A percentile compares a stretch with the other conserved stretches of the same genome.
phyloP scores from a whole-genome alignment of 805 yeast species.

The Sugiyamaella smithiae region DNA sequence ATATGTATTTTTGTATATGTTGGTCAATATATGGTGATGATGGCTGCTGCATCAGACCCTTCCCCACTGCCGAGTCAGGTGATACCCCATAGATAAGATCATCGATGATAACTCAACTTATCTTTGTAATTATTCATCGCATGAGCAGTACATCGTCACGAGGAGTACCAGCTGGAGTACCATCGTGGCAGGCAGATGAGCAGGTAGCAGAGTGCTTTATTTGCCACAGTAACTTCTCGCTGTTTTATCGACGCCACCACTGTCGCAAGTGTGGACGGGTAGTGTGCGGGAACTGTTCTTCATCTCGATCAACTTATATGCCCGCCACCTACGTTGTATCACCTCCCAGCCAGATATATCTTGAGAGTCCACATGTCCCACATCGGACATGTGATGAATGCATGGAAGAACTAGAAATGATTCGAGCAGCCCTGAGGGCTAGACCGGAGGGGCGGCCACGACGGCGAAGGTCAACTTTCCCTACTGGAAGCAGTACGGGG shows the following conservation, averaged over 20 bases:
- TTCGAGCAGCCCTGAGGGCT: slow-evolving; percentile 22
- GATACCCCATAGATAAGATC: neutral
- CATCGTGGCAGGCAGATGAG: slow-evolving; percentile 72
- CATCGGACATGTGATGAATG: slow-evolving; percentile 79
- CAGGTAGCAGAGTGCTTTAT: slow-evolving; percentile 51
- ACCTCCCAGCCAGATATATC: slow-evolving; percentile 48
- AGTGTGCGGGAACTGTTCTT: slow-evolving; percentile 69
- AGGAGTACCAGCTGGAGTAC: slow-evolving; percentile 30
- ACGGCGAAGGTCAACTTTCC: slow-evolving; percentile 2
- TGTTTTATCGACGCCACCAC: slow-evolving; percentile 76
- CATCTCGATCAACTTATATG: slow-evolving; percentile 49
- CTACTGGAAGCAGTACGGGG: slow-evolving; percentile 2
- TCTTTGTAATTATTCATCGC: neutral
- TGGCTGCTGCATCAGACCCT: too few relatives aligned
- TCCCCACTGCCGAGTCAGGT: neutral
- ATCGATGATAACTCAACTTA: neutral
- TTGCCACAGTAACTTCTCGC: slow-evolving; percentile 52
- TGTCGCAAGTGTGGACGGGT: slow-evolving; percentile 79
- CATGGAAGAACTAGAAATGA: slow-evolving; percentile 51
- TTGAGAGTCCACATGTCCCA: slow-evolving; percentile 51
- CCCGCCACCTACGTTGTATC: slow-evolving; percentile 58
- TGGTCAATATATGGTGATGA: too few relatives aligned
- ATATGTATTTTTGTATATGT: too few relatives aligned
- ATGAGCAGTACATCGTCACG: slow-evolving; percentile 6
- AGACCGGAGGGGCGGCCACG: slow-evolving; percentile 5